Conservation (phyloP, 345 rosid species). For the Moricandia moricandioides region DNA sequence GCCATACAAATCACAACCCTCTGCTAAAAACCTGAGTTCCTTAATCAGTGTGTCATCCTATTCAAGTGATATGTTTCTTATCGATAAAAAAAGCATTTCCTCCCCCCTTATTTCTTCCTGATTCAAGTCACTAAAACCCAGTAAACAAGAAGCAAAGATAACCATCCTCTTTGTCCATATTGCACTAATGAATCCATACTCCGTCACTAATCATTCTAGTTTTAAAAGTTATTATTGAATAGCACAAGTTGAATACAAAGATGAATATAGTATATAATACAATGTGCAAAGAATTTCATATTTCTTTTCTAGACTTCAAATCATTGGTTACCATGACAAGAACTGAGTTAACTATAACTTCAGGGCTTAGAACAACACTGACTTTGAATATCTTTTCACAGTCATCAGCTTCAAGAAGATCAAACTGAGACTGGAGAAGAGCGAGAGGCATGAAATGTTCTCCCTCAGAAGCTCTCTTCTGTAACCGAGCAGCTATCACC, state of each 20-base stretch:
- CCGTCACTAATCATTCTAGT: slow-evolving; percentile 8
- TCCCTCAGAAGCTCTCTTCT: slow-evolving; percentile 58
- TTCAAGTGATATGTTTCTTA: too few species aligned
- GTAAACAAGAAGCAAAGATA: too few species aligned
- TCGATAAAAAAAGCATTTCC: too few species aligned
- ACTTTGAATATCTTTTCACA: slow-evolving; percentile 56
- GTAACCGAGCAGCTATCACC: slow-evolving; percentile 54
- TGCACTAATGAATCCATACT: too few species aligned
- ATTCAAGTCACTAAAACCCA: too few species aligned
- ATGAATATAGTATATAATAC: not conserved
- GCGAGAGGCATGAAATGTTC: slow-evolving; percentile 79
- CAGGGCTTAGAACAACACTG: slow-evolving; percentile 54
- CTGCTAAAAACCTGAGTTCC: too few species aligned
- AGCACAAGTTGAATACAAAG: not conserved
- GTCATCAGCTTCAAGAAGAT: slow-evolving; percentile 56
- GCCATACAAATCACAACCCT: too few species aligned
- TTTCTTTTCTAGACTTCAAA: not conserved
- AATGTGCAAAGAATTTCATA: not conserved
- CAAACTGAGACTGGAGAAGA: slow-evolving; percentile 78
- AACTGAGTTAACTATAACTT: slow-evolving; percentile 38
- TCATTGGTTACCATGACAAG: slow-evolving; percentile 8
- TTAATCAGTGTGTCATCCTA: too few species aligned
- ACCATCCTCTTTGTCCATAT: too few species aligned
- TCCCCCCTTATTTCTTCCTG: too few species aligned
- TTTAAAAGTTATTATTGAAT: not conserved